Evolutionary conservation across 2,329 filamentous ascomycete species (phyloP), one percentile per base, ranked within the genome.

Genomic region (Blastomyces emzantsi): DNA sequence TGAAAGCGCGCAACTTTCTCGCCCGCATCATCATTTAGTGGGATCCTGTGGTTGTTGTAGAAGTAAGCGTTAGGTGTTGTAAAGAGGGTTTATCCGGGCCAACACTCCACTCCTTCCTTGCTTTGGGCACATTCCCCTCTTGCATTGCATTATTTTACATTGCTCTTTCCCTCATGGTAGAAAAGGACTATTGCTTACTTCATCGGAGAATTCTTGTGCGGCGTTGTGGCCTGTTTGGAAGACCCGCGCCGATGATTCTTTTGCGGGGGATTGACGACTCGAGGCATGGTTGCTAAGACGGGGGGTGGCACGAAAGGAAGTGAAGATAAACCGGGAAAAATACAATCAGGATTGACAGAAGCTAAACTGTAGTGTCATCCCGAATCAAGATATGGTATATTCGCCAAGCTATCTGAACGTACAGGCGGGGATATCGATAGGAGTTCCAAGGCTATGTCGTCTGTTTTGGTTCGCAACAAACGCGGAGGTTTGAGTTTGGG

Each of bases 11-110:
- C 88, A 59, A 92, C 92, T 77, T 95, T 96, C 79, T 99, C 94
- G 70, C 88, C 86, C 65, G 86, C 87, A 81, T 99, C 94, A 79
- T 99, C 94, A 79, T 97, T 97, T 67, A 99, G 85, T 45, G 94
- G 92, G 65, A 99, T 95, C 75, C 91, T 96, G 62, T 63, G 28
- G 33, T 28, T 41, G 33, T 47, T 17, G 39, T 45, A 59, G 49
- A 63, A 51, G 54, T 55, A 45, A 51, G 33, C 19, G n/a, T 64
- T 47, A 47, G 39, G 19, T 7, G 19, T 45, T 43, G 22, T 15
- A 39, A 56, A 22, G 30, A 58, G 33, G n/a, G 6, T 19, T 55
- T 41, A 41, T 39, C 39, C 33, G 28, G 30, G 28, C 49, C 47
- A 59, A 28, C 41, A 41, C n/a, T 49, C 33, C 61, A 51, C 60